Evolutionary conservation across 1,284 basidiomycete genomes (phyloP).

Genomic region (Termitomyces sp.): DNA sequence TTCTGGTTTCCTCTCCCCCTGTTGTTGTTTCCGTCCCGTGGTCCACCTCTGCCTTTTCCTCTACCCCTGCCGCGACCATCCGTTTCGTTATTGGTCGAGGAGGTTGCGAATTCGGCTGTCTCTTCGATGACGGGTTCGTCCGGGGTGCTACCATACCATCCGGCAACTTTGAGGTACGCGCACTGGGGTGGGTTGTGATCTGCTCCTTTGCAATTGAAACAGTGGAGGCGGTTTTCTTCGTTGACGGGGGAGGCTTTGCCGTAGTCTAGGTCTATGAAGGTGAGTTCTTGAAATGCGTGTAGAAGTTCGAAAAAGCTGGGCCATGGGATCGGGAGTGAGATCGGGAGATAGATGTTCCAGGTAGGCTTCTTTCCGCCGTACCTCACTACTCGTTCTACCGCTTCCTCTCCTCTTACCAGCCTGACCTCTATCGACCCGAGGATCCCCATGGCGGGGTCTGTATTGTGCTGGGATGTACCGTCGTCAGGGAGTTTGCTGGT

Average conservation of each 20-base stretch:
- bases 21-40: too few species aligned
- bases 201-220: background rate
- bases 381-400: background rate
- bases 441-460: background rate
- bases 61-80: too few species aligned
- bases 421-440: fast-evolving
- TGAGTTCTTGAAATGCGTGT: background rate
- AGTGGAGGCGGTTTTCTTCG: background rate
- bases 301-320: background rate
- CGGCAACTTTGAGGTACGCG: background rate
- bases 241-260: background rate
- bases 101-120: background rate
- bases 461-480: background rate
- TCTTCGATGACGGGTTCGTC: background rate
- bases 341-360: background rate
- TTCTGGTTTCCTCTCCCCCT: too few species aligned
- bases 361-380: background rate
- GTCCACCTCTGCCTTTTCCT: too few species aligned
- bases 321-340: too few species aligned
- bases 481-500: background rate
- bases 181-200: background rate
- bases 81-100: background rate
- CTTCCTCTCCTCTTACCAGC: background rate
- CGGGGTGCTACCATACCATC: background rate
- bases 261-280: background rate